Evolutionary conservation across 2,329 filamentous ascomycete species (phyloP), one percentile per base, ranked within the genome.

Genomic region (Pseudogymnoascus sp.): DNA sequence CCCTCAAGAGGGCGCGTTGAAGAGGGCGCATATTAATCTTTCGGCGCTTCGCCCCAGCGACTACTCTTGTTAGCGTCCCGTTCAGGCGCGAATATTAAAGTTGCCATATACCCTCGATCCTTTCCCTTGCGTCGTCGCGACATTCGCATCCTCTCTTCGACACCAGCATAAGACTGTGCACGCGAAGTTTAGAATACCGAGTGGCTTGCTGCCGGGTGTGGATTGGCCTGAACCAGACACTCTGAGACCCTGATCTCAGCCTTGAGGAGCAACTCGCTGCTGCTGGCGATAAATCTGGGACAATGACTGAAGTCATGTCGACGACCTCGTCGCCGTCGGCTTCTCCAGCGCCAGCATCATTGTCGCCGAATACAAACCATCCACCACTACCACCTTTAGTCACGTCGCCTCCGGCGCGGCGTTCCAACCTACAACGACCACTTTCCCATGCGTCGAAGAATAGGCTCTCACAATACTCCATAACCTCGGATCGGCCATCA

Each of bases 391-490:
- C 83, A 66, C 83, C 83, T 40, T 73, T 86, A 66, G 81, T 84
- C 69, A 84, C 84, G 62, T 84, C 84, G 61, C 79, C 83, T 64
- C 67, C 68, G n/a, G 40, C 66, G 25, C 86, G 83, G 72, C 82
- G 84, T 73, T 81, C 87, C 72, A 83, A 80, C 71, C 75, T 84
- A 64, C 81, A 87, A 70, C 80, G 86, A 69, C 88, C 90, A 69
- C 83, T 85, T 76, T 91, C 89, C 71, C 89, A 91, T 72, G 89
- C 87, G 70, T 88, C 89, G 67, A 93, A 87, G 77, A 89, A 90
- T 73, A 85, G 92, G 63, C 81, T 96, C 70, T 96, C 92, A 67
- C 89, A 91, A 72, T 93, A 93, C 78, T 95, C 90, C 67, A 87
- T 82, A 70, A 79, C 85, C 64, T 93, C 90, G 14, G 82, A 81